phyloP scores from a whole-genome alignment of 441 rosid genomes.

The Sinapis alba region DNA sequence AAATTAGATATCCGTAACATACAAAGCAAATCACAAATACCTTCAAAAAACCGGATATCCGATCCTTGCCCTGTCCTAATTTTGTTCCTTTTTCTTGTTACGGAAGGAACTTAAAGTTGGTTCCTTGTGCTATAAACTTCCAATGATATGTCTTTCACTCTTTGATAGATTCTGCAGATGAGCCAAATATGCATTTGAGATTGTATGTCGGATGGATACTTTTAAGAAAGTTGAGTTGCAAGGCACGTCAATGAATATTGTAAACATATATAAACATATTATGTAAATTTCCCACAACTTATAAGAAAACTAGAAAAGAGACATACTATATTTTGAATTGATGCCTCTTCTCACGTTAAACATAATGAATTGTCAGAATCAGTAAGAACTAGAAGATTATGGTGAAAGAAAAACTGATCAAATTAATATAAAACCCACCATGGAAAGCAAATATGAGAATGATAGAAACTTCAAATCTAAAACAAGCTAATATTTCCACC shows the following conservation, averaged over 20 bases:
- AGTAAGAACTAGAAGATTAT: not conserved
- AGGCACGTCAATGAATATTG: not conserved
- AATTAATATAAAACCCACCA: not conserved
- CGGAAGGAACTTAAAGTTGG: conserved; percentile 14
- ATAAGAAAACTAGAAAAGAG: not conserved
- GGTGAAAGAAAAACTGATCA: not conserved
- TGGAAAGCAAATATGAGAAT: not conserved
- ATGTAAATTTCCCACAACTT: not conserved
- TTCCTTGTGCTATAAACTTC: conserved; percentile 13
- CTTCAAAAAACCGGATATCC: too few species aligned
- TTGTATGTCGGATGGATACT: conserved; percentile 16
- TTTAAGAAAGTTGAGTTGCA: not conserved
- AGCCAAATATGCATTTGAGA: conserved; percentile 24
- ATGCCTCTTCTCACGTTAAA: not conserved
- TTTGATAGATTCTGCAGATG: conserved; percentile 17
- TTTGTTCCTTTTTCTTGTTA: conserved; percentile 16
- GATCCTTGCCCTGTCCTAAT: too few species aligned
- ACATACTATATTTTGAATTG: not conserved
- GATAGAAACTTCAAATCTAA: not conserved
- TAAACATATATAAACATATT: not conserved
- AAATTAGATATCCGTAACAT: too few species aligned
- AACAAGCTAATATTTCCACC: not conserved
- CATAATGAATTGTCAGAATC: not conserved
- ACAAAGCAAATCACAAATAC: too few species aligned
- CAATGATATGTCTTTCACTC: not conserved